Percentiles rank a stretch among this genome's conserved stretches.
Conservation (phyloP, 257 asterid genomes). For the Cinchona pubescens region DNA sequence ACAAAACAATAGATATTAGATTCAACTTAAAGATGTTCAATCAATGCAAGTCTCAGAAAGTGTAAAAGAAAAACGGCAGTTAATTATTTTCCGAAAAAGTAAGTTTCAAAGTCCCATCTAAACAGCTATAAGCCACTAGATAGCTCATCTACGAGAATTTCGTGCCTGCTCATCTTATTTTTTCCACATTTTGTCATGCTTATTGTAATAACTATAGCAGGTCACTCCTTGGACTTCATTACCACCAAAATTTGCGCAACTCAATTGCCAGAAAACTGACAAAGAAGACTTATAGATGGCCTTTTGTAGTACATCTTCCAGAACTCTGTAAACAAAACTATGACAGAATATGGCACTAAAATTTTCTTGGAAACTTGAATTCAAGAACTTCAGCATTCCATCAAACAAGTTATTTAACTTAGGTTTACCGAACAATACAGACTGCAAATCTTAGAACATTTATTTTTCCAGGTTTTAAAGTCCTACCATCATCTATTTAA, state of each 20-base stretch:
- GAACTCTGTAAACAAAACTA: background rate
- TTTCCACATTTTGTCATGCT: background rate
- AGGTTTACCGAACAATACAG: background rate
- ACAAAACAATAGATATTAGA: slow-evolving; percentile 31
- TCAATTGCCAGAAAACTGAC: background rate
- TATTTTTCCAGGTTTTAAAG: background rate
- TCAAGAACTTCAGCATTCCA: background rate
- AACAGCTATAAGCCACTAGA: background rate
- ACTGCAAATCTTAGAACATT: background rate
- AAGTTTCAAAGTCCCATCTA: background rate
- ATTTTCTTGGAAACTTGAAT: background rate
- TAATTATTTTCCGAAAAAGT: background rate
- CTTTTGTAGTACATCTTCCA: background rate
- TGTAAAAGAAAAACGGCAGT: background rate
- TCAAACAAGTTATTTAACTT: background rate
- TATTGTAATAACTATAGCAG: background rate
- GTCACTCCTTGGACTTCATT: background rate
- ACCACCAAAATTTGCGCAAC: background rate
- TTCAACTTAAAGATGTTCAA: slow-evolving; percentile 10
- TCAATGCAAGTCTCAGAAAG: background rate
- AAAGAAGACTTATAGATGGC: background rate
- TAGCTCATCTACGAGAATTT: background rate
- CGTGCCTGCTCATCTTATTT: background rate
- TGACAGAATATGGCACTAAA: background rate
- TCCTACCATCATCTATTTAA: background rate